Base-by-base conservation (phyloP, 1,139 yeast genomes). In the Saccharomyces hybrid region DNA sequence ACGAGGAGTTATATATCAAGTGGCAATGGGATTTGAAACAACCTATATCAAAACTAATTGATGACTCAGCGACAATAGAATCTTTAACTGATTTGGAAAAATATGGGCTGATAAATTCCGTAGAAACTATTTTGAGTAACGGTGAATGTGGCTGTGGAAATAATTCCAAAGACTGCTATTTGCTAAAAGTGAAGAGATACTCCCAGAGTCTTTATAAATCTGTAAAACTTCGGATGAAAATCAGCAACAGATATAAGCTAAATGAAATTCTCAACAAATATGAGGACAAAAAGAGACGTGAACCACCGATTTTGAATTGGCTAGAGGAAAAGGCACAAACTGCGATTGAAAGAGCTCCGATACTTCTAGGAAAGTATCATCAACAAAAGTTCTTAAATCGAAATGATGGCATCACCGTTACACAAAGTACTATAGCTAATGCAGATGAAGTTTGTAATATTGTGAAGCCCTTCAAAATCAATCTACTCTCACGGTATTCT, bases 1-100 rank as follows among this genome's bases (percentile, higher is more conserved):
- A 83, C 48, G 78, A 81, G 30, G 97, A 91, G 68, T 72, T 91
- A 38, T 78, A 93, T 0, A 72, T 89, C 26, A 80, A 82, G 2
- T 91, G 98, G 98, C 88, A 84, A 59, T 91, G 97, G 96, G 96
- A 90, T 67, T 66, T 71, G 5, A 62, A 73, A n/a, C 97, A 90
- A 67, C 96, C 97, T 2, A 86, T 88, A 34, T 73, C 73, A 53
- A 78, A 77, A 60, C 70, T 86, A 56, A 75, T 78, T 48, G 69
- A 70, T 31, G 71, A 73, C 11, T 20, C 23, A 20, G 63, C 70
- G 59, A 59, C 66, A 3, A 60, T 70, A 34, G 77, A 73, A 38
- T 64, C 71, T 20, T 70, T 84, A 49, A 63, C 73, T 13, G 80
- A 79, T 52, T 71, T 74, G 1, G 83, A 81, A 53, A 82, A 81